Conservation (phyloP, 2,329 filamentous ascomycete genomes). For the Venturia nashicola region DNA sequence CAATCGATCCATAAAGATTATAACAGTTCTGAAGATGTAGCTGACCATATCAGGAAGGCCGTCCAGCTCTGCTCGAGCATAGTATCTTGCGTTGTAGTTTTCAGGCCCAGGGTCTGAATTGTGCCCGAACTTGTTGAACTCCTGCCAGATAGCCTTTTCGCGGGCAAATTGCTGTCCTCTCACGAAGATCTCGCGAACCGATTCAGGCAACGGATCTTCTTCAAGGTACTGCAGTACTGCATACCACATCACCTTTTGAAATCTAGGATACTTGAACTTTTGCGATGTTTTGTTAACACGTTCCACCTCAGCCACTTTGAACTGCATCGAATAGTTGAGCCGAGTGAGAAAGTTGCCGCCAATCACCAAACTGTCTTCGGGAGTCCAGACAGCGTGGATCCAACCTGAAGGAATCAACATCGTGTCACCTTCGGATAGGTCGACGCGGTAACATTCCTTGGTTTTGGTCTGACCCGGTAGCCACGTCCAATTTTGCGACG, state of each 20-base stretch:
- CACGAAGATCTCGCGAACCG: slow-evolving; percentile 42
- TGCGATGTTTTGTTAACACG: slow-evolving; percentile 53
- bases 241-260: slow-evolving; percentile 60
- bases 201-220: slow-evolving; percentile 48
- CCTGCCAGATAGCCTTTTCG: slow-evolving; percentile 43
- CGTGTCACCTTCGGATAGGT: slow-evolving; percentile 53
- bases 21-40: slow-evolving; percentile 50
- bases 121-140: slow-evolving; percentile 42
- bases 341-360: slow-evolving; percentile 59
- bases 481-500: slow-evolving; percentile 53
- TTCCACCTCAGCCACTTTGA: slow-evolving; percentile 53
- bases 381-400: slow-evolving; percentile 63
- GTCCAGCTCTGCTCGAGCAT: slow-evolving; percentile 49
- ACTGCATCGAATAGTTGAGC: slow-evolving; percentile 54
- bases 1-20: slow-evolving; percentile 47
- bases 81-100: slow-evolving; percentile 48
- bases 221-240: slow-evolving; percentile 51
- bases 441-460: slow-evolving; percentile 55
- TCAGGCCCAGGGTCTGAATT: slow-evolving; percentile 38
- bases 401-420: slow-evolving; percentile 61
- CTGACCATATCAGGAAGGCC: slow-evolving; percentile 46
- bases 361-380: slow-evolving; percentile 56
- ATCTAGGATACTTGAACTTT: slow-evolving; percentile 56
- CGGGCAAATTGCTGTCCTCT: slow-evolving; percentile 44
- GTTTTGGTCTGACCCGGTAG: slow-evolving; percentile 52